Evolutionary conservation across 1,284 basidiomycete species (phyloP).

Genomic region (Malassezia slooffiae): DNA sequence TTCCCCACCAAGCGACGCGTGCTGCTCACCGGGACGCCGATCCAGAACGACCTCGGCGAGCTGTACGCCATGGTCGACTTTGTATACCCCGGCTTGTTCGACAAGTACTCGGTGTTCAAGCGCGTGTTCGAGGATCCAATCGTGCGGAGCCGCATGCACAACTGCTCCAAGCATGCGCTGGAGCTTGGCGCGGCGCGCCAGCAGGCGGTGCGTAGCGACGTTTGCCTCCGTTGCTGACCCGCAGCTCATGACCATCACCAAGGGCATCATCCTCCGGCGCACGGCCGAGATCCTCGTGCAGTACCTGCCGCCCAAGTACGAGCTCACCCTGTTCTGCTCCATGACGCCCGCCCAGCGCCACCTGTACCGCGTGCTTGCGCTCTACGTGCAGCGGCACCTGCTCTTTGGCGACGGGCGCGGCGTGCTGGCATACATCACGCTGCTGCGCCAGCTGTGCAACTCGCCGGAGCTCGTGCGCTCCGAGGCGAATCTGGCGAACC

Average conservation of each 20-base stretch:
- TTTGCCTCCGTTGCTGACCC: not conserved
- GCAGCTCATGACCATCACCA: conserved; percentile 59
- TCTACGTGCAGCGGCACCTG: conserved; percentile 23
- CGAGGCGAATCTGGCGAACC: too few relatives aligned
- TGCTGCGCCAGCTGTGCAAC: conserved; percentile 73
- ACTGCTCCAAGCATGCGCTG: conserved; percentile 60
- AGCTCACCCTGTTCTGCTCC: conserved; percentile 41
- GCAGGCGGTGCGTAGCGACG: conserved; percentile 10
- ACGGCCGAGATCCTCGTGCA: conserved; percentile 61
- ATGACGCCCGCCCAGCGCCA: conserved; percentile 57
- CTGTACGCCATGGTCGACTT: conserved; percentile 96
- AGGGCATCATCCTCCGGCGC: conserved; percentile 78
- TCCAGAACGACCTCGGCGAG: conserved; percentile 86
- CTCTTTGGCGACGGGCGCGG: conserved; percentile 20
- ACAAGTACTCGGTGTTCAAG: conserved; percentile 35
- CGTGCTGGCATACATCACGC: conserved; percentile 36
- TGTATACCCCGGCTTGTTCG: conserved; percentile 78
- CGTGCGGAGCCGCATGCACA: conserved; percentile 69
- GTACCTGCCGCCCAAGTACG: conserved; percentile 81
- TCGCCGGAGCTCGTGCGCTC: conserved; percentile 73
- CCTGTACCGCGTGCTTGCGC: conserved; percentile 62
- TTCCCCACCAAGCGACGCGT: conserved; percentile 60
- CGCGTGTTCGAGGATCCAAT: conserved; percentile 76
- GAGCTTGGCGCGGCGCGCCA: conserved; percentile 59
- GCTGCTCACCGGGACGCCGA: conserved; percentile 85